Evolutionary conservation across 345 rosid species (phyloP).

Genomic region (Carallia brachiata): DNA sequence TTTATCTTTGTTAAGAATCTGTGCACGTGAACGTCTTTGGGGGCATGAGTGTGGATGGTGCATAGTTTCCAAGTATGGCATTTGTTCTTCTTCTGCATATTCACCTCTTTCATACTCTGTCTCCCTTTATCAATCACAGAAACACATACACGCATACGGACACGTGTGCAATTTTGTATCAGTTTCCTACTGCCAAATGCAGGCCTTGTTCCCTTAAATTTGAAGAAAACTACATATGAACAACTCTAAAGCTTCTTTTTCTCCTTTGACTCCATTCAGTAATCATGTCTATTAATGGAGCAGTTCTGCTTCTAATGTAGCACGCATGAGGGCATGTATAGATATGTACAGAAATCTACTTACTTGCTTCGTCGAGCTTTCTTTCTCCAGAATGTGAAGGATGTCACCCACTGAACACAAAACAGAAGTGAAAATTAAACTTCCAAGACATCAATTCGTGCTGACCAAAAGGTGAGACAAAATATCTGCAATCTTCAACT

Average conservation of each 20-base stretch:
- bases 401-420: constrained; percentile 63
- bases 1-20: no score
- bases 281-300: neutral
- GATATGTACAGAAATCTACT: constrained; percentile 29
- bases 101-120: no score
- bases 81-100: no score
- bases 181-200: neutral
- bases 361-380: constrained; percentile 85
- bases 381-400: constrained; percentile 81
- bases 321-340: neutral
- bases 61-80: no score
- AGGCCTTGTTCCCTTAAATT: neutral
- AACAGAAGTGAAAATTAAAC: neutral
- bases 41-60: no score
- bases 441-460: no score
- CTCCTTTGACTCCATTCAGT: neutral
- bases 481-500: neutral
- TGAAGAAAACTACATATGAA: neutral
- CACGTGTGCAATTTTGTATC: no score
- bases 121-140: neutral
- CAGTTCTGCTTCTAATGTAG: neutral
- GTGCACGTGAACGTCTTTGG: no score
- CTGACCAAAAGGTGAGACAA: neutral
- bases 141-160: neutral
- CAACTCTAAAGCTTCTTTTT: neutral